A percentile compares a stretch with the other conserved stretches of the same genome.
These are phyloP conservation scores for Solanum etuberosum DNA, from an alignment of 257 asterid species.

Conservation along the genomic window DNA sequence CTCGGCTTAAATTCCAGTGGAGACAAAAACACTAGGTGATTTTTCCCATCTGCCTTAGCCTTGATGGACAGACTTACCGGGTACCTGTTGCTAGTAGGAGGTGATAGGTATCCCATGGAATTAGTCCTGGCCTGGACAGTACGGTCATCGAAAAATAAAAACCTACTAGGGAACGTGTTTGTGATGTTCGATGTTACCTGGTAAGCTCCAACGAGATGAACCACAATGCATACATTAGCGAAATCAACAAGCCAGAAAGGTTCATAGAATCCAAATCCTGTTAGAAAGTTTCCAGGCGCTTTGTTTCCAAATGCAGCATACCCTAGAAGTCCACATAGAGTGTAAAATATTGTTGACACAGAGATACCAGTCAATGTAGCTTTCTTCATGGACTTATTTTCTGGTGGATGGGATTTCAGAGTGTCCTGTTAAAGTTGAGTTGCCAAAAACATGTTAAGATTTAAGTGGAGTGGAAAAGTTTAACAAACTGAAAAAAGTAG, in stretches of 20 bases:
- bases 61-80: background rate
- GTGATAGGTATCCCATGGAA: background rate
- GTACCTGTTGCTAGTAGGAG: background rate
- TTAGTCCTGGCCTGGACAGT: background rate
- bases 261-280: constrained; percentile 71
- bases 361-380: constrained; percentile 29
- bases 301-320: constrained; percentile 66
- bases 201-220: constrained; percentile 71
- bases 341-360: constrained; percentile 40
- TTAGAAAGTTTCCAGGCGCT: constrained; percentile 70
- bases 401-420: constrained; percentile 30
- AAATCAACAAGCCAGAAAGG: constrained; percentile 58
- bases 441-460: background rate
- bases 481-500: background rate
- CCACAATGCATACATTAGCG: constrained; percentile 46
- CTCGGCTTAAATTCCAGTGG: background rate
- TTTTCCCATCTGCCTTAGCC: background rate
- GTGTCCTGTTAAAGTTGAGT: constrained; percentile 38
- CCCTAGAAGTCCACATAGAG: constrained; percentile 47
- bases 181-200: constrained; percentile 19
- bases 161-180: background rate
- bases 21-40: background rate
- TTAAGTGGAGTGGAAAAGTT: background rate
- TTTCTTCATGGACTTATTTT: constrained; percentile 43
- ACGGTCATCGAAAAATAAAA: background rate